Evolutionary conservation across 129 eudicot species (phyloP).

Genomic region (Tagetes patula): DNA sequence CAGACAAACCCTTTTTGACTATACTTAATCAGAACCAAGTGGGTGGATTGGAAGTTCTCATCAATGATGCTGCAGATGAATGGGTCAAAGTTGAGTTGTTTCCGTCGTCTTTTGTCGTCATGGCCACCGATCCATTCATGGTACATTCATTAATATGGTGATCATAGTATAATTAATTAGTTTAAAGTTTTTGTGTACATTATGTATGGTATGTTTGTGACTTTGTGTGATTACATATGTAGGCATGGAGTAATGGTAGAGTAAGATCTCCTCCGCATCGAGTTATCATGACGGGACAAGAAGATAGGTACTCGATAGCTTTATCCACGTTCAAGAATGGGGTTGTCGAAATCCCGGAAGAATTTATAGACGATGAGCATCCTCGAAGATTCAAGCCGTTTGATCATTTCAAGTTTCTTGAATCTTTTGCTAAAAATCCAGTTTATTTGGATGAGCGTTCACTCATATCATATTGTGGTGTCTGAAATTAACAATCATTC

Average conservation of each 20-base stretch:
- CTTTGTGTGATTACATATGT: not conserved
- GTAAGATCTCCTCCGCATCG: not conserved
- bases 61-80: slow-evolving; percentile 31
- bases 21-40: slow-evolving; percentile 40
- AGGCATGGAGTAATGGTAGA: not conserved
- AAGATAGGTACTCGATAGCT: not conserved
- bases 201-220: too few relatives aligned
- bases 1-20: slow-evolving; percentile 35
- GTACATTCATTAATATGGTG: not conserved
- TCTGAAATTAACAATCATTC: not conserved
- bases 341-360: not conserved
- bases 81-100: slow-evolving; percentile 37
- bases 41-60: slow-evolving; percentile 34
- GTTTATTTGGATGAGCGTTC: not conserved
- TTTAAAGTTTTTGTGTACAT: too few relatives aligned
- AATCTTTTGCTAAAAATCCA: not conserved
- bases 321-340: not conserved
- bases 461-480: not conserved
- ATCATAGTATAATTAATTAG: too few relatives aligned
- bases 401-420: not conserved
- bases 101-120: slow-evolving; percentile 37
- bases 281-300: not conserved
- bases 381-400: not conserved
- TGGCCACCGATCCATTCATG: slow-evolving; percentile 33
- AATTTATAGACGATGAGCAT: not conserved